Evolutionary conservation across 306 rosid species (phyloP).

Genomic region (Boehmeria nivea): DNA sequence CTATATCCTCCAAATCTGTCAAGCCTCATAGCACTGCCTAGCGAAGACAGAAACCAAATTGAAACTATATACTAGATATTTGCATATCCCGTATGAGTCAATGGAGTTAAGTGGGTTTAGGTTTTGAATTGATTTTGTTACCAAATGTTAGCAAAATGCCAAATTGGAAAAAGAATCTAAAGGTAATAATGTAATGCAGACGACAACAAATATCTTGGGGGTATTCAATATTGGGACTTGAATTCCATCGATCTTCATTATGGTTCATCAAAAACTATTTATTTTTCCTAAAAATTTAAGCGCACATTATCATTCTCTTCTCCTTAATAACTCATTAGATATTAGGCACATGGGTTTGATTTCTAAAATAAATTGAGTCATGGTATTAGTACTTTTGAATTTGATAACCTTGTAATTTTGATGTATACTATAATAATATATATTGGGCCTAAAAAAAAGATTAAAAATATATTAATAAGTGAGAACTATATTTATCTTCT

Average conservation of each 20-base stretch:
- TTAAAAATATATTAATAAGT: too few species aligned
- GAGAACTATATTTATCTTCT: too few species aligned
- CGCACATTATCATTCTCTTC: too few species aligned
- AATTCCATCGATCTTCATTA: neutral
- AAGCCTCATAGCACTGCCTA: too few species aligned
- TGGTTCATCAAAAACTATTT: constrained; percentile 4
- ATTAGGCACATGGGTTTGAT: too few species aligned
- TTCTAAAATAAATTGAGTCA: too few species aligned
- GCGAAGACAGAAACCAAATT: neutral
- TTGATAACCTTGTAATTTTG: too few species aligned
- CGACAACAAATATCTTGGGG: neutral
- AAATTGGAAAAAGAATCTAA: neutral
- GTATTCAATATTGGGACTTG: neutral
- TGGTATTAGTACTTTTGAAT: too few species aligned
- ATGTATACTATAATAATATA: too few species aligned
- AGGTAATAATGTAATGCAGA: neutral
- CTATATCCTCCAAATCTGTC: too few species aligned
- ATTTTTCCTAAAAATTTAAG: neutral
- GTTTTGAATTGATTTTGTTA: neutral
- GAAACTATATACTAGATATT: neutral
- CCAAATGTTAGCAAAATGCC: constrained; percentile 1
- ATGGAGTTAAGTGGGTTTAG: neutral
- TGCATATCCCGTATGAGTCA: neutral
- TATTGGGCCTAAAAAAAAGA: too few species aligned
- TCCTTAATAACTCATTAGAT: too few species aligned